These are phyloP conservation scores for Groenewaldozyma tartarivorans DNA, from an alignment of 805 yeast species.

Conservation along the genomic window DNA sequence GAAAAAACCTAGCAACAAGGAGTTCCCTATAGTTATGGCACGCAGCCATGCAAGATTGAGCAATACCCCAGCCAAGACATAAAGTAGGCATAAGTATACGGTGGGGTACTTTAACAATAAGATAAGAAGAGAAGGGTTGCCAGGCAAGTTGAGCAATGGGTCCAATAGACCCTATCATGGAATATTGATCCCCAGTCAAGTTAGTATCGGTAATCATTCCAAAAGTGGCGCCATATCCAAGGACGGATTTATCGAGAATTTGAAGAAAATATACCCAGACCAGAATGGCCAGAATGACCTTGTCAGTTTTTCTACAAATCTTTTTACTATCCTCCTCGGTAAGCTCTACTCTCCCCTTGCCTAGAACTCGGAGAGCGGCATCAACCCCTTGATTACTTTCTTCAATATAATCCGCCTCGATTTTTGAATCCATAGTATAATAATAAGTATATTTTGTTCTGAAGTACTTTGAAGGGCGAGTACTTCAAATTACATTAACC, in stretches of 20 bases:
- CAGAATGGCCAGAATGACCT: neutral
- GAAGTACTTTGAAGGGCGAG: no score
- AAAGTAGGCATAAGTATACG: neutral
- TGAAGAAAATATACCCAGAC: neutral
- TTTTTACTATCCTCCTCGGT: constrained; percentile 1
- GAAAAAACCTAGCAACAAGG: constrained; percentile 36
- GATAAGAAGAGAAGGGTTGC: constrained; percentile 36
- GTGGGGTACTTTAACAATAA: constrained; percentile 1
- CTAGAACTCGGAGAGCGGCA: neutral
- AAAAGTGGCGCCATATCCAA: neutral
- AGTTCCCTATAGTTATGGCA: constrained; percentile 39
- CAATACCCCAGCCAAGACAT: constrained; percentile 4
- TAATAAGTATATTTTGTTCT: no score
- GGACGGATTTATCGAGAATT: neutral
- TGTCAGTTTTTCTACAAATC: constrained; percentile 1
- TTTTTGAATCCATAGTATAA: no score
- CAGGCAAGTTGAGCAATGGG: constrained; percentile 39
- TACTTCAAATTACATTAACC: no score
- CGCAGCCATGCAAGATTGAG: constrained; percentile 14
- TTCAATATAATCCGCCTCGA: neutral
- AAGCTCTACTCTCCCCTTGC: neutral
- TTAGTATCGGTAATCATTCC: neutral
- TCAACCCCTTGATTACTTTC: neutral
- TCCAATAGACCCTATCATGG: constrained; percentile 35
- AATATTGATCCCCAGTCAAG: neutral